phyloP scores from a whole-genome alignment of 768 basidiomycete species.

The Rhodosporidiobolus odoratus region DNA sequence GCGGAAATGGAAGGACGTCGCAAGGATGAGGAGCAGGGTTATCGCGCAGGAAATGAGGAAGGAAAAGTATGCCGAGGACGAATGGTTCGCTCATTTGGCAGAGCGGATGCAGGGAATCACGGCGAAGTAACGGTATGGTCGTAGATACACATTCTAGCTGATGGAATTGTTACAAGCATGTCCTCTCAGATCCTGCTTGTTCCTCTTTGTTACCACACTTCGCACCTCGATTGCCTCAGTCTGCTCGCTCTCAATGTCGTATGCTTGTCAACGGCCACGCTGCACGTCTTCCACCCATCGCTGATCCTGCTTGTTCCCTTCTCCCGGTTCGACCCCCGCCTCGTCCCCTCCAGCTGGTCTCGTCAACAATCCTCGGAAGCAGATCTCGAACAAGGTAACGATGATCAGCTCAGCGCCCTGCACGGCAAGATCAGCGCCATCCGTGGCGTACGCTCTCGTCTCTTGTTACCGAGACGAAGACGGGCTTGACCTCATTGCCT shows the following conservation, averaged over 20 bases:
- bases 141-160: neutral
- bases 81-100: constrained; percentile 27
- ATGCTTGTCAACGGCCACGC: neutral
- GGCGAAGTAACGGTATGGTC: too few relatives aligned
- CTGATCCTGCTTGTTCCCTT: neutral
- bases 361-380: constrained; percentile 19
- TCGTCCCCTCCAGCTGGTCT: neutral
- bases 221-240: too few relatives aligned
- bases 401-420: constrained; percentile 41
- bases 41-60: constrained; percentile 1
- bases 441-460: constrained; percentile 37
- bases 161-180: neutral
- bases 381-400: constrained; percentile 42
- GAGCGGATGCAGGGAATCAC: constrained; percentile 2
- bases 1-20: neutral
- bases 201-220: too few relatives aligned
- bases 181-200: too few relatives aligned
- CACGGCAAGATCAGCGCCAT: constrained; percentile 41
- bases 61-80: neutral
- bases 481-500: neutral
- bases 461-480: neutral
- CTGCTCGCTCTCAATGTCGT: too few relatives aligned
- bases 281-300: too few relatives aligned
- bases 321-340: neutral
- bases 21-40: constrained; percentile 11